phyloP scores from a whole-genome alignment of 495 filamentous ascomycete species.

The Penicillium manginii region DNA sequence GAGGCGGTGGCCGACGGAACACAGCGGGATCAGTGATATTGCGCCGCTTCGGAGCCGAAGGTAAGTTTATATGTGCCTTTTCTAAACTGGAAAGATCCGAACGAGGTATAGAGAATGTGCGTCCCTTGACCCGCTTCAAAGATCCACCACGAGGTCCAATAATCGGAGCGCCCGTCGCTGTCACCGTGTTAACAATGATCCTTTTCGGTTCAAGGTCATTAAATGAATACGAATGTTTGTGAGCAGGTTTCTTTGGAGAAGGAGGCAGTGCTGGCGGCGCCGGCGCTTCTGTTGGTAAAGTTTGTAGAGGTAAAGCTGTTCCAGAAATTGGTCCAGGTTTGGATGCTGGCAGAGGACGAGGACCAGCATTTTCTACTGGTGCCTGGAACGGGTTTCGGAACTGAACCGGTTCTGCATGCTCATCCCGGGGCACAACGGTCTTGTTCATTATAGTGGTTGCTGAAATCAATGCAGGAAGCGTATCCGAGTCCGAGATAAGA shows the following conservation, averaged over 20 bases:
- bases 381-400: conserved; percentile 44
- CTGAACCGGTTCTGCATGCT: conserved; percentile 27
- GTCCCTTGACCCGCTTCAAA: conserved; percentile 39
- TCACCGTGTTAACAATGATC: conserved; percentile 28
- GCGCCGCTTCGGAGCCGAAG: conserved; percentile 33
- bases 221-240: conserved; percentile 26
- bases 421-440: conserved; percentile 7
- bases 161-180: conserved; percentile 25
- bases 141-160: conserved; percentile 31
- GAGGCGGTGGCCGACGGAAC: conserved; percentile 38
- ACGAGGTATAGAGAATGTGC: conserved; percentile 39
- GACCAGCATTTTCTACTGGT: not conserved
- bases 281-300: not conserved
- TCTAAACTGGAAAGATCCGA: conserved; percentile 30
- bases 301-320: conserved; percentile 3
- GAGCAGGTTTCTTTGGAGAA: conserved; percentile 12
- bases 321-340: not conserved
- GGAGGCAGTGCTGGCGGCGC: conserved; percentile 2
- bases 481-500: conserved; percentile 29
- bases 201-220: conserved; percentile 33
- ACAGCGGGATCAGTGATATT: conserved; percentile 49
- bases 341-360: not conserved
- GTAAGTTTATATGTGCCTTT: conserved; percentile 26
- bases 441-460: conserved; percentile 40
- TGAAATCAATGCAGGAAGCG: conserved; percentile 43